phyloP scores from a whole-genome alignment of 306 rosid species.

The Quercus ilex region DNA sequence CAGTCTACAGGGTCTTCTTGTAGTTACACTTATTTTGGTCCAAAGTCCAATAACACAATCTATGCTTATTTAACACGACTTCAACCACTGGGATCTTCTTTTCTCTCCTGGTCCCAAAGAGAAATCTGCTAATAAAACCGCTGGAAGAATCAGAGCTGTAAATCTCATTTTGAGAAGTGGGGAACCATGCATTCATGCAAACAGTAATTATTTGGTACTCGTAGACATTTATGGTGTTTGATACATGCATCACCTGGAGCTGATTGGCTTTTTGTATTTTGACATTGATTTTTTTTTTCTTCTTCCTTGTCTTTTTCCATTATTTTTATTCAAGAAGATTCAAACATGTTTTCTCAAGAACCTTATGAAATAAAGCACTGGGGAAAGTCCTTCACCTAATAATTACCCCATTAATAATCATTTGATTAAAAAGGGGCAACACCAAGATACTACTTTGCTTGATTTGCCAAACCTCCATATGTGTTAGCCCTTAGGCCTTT shows the following conservation, averaged over 20 bases:
- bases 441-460: background rate
- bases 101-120: background rate
- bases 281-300: background rate
- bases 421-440: background rate
- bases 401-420: background rate
- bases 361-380: too few relatives aligned
- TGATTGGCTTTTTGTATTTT: background rate
- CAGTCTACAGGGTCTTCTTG: slow-evolving; percentile 20
- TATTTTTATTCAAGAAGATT: background rate
- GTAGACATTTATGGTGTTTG: slow-evolving; percentile 33
- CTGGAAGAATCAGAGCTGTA: slow-evolving; percentile 29
- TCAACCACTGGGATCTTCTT: background rate
- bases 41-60: slow-evolving; percentile 28
- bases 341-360: background rate
- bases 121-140: background rate
- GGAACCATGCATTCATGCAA: slow-evolving; percentile 45
- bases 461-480: background rate
- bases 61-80: slow-evolving; percentile 34
- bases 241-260: slow-evolving; percentile 42
- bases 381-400: too few relatives aligned
- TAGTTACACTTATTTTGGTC: slow-evolving; percentile 45
- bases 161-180: slow-evolving; percentile 39
- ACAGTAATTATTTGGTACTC: slow-evolving; percentile 35
- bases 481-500: too few relatives aligned
- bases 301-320: background rate